Conservation (phyloP, 768 basidiomycete species). For the Russula dissimulans region DNA sequence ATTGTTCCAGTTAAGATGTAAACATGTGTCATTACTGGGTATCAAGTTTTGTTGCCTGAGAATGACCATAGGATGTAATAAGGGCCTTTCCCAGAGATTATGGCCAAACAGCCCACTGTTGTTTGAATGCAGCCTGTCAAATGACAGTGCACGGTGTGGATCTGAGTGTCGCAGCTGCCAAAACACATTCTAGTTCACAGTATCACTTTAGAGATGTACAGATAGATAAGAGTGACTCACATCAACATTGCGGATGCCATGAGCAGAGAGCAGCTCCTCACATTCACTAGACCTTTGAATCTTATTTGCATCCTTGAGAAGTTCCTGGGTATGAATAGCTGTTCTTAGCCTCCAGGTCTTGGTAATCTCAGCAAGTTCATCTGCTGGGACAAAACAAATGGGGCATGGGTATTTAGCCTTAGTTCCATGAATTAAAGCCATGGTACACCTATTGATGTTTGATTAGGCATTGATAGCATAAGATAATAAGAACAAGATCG, state of each 20-base stretch:
- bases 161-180: neutral
- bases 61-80: neutral
- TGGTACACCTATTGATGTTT: neutral
- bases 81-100: neutral
- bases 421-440: neutral
- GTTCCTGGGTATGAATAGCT: neutral
- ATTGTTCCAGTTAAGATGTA: no score
- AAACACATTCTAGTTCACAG: neutral
- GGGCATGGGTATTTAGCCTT: neutral
- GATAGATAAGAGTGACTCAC: neutral
- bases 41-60: neutral
- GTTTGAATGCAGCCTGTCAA: neutral
- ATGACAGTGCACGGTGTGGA: neutral
- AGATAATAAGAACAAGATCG: neutral
- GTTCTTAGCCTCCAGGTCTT: neutral
- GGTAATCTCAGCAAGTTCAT: neutral
- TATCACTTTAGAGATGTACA: no score
- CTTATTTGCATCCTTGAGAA: neutral
- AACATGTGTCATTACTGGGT: neutral
- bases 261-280: neutral
- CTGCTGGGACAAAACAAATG: neutral
- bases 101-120: neutral
- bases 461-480: neutral
- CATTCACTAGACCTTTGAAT: neutral
- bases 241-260: neutral